phyloP scores from a whole-genome alignment of 78 protist genomes.

The Speleostelium caveatum region DNA sequence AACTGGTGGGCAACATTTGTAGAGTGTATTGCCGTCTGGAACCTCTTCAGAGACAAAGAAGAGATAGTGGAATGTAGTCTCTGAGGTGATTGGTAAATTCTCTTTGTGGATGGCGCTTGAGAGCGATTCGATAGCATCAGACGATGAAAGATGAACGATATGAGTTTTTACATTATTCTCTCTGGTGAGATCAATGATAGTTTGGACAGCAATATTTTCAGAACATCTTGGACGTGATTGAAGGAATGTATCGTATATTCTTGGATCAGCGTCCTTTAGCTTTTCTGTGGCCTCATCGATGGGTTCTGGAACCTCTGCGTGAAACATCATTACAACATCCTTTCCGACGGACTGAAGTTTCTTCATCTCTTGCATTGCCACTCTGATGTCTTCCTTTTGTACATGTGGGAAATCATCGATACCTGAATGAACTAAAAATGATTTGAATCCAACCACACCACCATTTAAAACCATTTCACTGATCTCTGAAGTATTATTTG shows the following conservation, averaged over 20 bases:
- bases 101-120: background rate
- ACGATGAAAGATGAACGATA: conserved; percentile 59
- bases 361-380: conserved; percentile 43
- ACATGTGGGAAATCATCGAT: conserved; percentile 52
- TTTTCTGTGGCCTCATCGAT: background rate
- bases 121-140: conserved; percentile 31
- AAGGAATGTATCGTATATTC: conserved; percentile 38
- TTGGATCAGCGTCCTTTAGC: conserved; percentile 19
- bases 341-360: background rate
- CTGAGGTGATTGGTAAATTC: conserved; percentile 49
- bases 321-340: conserved; percentile 77
- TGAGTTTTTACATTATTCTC: conserved; percentile 27
- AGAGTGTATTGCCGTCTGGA: conserved; percentile 66
- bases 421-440: conserved; percentile 57
- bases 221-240: conserved; percentile 42
- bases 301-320: conserved; percentile 62
- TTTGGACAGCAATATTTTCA: conserved; percentile 60
- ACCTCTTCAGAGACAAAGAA: conserved; percentile 39
- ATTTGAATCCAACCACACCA: conserved; percentile 72
- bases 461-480: conserved; percentile 49
- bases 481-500: conserved; percentile 20
- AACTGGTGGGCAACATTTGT: conserved; percentile 81
- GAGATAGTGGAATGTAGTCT: conserved; percentile 77
- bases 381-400: background rate
- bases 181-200: conserved; percentile 9